Conservation (phyloP, 495 filamentous ascomycete species). For the Aspergillus leporis region DNA sequence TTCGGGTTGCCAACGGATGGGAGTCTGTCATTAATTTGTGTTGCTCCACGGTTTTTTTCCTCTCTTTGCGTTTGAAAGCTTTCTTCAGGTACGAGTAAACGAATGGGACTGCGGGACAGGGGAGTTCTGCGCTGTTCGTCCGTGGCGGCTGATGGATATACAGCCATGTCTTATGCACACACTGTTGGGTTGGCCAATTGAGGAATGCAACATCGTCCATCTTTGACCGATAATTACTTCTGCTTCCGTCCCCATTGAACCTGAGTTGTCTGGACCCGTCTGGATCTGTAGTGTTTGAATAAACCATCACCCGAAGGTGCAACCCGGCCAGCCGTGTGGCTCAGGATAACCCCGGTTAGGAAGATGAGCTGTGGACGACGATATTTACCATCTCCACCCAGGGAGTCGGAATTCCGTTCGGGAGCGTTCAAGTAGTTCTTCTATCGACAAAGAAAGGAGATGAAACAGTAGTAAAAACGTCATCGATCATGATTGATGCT, state of each 20-base stretch:
- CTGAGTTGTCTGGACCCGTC: not conserved
- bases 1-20: slow-evolving; percentile 1
- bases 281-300: not conserved
- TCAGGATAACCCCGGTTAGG: not conserved
- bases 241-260: not conserved
- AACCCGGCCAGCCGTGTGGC: not conserved
- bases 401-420: no score
- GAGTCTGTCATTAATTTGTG: slow-evolving; percentile 1
- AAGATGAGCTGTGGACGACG: not conserved
- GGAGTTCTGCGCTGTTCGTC: slow-evolving; percentile 33
- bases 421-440: not conserved
- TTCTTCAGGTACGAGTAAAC: slow-evolving; percentile 19
- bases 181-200: slow-evolving; percentile 2
- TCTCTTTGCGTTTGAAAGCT: slow-evolving; percentile 16
- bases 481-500: not conserved
- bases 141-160: slow-evolving; percentile 20
- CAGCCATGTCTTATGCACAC: slow-evolving; percentile 18
- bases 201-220: not conserved
- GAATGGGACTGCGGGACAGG: slow-evolving; percentile 32
- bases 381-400: not conserved
- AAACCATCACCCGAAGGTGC: not conserved
- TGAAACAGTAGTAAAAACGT: not conserved
- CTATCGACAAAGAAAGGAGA: not conserved
- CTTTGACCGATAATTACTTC: not conserved
- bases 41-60: slow-evolving; percentile 10